Base-by-base conservation (phyloP, 2,329 filamentous ascomycete genomes). In the Parascedosporium putredinis region DNA sequence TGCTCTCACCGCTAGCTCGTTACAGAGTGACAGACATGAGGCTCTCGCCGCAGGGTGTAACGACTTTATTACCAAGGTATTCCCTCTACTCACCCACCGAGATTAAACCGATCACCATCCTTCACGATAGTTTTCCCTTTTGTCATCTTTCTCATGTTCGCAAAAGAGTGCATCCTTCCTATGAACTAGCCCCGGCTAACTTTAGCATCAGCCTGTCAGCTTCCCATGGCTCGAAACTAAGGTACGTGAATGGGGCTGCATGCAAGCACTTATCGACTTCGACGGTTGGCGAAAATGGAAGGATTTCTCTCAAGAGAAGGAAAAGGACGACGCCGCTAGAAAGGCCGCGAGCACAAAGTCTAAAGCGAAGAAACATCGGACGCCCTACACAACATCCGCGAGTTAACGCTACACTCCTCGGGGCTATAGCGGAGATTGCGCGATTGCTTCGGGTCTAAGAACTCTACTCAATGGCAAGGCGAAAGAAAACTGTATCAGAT, bases 231-330 rank as follows among this genome's bases (percentile, higher is more conserved):
- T 98, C 23, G 88, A 96, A 65, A 82, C 91, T 51, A 98, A 98
- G 66, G 90, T 97, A 58, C 96, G 94, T 69, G 93, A 98, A 73
- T 98, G 93, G 93, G 93, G 93, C 51, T 97, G 93, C 71, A 98
- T 98, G 93, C 93, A 97, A 71, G 93, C 93, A 8, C 76, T 98
- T 22, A 97, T 98, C 60, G 93, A 98, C 70, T 97, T 93, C 63
- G 91, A 97, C 64, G 93, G 93, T 54, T 98, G 93, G 93, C 81
- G 90, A 50, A 88, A 88, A 66, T 98, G 93, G 93, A 95, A 95
- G 65, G 87, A 93, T 60, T 91, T 87, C 61, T 72, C 71, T 7
- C 70, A 73, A 24, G 50, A 46, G 20, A 45, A 48, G 18, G 51
- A 54, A 24, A 51, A 42, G 16, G 38, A 45, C 9, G 45, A 49